A percentile compares a stretch with the other conserved stretches of the same genome.
Conservation (phyloP, 2,329 filamentous ascomycete species). For the Hypoxylon rubiginosum region DNA sequence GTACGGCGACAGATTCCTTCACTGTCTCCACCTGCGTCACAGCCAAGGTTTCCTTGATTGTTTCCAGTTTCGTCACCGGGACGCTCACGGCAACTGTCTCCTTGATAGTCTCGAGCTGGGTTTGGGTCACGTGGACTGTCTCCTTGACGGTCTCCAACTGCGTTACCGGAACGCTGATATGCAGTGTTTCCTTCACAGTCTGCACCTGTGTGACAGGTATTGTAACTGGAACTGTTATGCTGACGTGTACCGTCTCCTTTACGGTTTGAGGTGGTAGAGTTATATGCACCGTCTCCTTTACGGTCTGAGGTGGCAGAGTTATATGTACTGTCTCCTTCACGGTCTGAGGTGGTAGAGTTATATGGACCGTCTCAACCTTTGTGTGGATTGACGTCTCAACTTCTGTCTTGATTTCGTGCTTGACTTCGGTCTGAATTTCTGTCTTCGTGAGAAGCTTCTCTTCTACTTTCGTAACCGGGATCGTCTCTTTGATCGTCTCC, state of each 20-base stretch:
- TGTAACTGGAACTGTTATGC: no score
- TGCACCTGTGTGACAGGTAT: no score
- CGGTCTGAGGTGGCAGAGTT: slow-evolving; percentile 14
- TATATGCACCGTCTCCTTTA: slow-evolving; percentile 22
- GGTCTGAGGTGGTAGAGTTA: slow-evolving; percentile 29
- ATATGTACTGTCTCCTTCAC: slow-evolving; percentile 29
- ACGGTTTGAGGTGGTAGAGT: no score
- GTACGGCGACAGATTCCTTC: no score
- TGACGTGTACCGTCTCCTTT: no score
- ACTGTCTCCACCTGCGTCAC: slow-evolving; percentile 20
- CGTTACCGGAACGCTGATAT: no score
- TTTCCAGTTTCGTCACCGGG: slow-evolving; percentile 31
- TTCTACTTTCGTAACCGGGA: slow-evolving; percentile 35
- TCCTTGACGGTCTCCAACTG: no score
- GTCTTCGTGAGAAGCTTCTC: slow-evolving; percentile 38
- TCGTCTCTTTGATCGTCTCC: slow-evolving; percentile 33
- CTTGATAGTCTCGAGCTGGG: slow-evolving; percentile 1
- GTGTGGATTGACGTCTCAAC: neutral
- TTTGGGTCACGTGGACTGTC: no score
- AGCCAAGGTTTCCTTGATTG: slow-evolving; percentile 15
- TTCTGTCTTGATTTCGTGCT: slow-evolving; percentile 10
- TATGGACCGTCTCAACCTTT: slow-evolving; percentile 19
- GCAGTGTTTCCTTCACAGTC: no score
- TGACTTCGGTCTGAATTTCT: slow-evolving; percentile 21
- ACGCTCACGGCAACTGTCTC: slow-evolving; percentile 22